These are phyloP conservation scores for Isabelozyma heimii DNA, from an alignment of 805 yeast genomes.

Conservation along the genomic window DNA sequence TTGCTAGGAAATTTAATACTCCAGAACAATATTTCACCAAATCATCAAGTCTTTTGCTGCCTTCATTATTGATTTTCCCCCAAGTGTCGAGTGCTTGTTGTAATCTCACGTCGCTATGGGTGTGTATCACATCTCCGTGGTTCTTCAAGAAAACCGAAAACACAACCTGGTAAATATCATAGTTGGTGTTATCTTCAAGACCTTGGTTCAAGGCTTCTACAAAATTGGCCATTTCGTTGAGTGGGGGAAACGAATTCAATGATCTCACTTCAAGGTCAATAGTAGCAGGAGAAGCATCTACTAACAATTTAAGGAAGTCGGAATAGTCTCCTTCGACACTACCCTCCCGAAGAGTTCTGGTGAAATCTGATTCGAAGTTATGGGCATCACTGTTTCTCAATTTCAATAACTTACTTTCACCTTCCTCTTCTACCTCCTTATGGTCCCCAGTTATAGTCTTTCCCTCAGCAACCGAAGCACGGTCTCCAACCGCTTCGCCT, in stretches of 20 bases:
- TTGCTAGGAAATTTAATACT: conserved; percentile 59
- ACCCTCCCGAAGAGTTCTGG: conserved; percentile 59
- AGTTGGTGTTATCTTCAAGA: conserved; percentile 52
- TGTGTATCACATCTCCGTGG: conserved; percentile 77
- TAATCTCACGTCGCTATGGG: conserved; percentile 35
- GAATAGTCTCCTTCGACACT: conserved; percentile 34
- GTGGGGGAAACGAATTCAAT: conserved; percentile 63
- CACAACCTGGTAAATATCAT: conserved; percentile 80
- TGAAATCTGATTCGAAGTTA: conserved; percentile 72
- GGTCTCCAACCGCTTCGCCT: conserved; percentile 70
- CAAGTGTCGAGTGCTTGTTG: conserved; percentile 48
- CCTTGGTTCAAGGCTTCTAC: conserved; percentile 67
- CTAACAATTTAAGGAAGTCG: conserved; percentile 53
- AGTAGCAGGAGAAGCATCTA: conserved; percentile 66
- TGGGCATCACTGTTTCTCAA: conserved; percentile 30
- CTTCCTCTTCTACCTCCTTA: conserved; percentile 12
- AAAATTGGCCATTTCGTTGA: conserved; percentile 62
- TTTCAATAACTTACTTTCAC: conserved; percentile 29
- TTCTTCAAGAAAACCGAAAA: conserved; percentile 68
- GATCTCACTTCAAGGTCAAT: conserved; percentile 88
- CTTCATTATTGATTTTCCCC: conserved; percentile 39
- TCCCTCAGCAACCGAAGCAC: conserved; percentile 51
- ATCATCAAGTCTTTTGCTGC: conserved; percentile 55
- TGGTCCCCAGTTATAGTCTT: conserved; percentile 11
- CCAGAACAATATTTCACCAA: conserved; percentile 79